phyloP scores from a whole-genome alignment of 306 rosid species.

The Purshia tridentata region DNA sequence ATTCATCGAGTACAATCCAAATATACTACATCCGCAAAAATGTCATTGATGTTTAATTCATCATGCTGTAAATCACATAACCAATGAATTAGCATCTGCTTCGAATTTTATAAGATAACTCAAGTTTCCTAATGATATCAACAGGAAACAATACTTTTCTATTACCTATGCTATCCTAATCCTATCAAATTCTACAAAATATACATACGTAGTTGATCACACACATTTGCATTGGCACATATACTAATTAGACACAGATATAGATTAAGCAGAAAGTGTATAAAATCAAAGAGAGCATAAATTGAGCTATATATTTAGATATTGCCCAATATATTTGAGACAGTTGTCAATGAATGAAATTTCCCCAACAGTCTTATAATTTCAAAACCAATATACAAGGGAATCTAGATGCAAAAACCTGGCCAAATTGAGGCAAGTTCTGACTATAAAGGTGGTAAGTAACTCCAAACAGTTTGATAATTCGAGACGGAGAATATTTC shows the following conservation, averaged over 20 bases:
- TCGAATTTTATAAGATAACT: not conserved
- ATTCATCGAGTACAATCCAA: not conserved
- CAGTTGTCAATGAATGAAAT: no score
- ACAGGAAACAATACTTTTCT: no score
- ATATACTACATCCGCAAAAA: not conserved
- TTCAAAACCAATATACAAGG: not conserved
- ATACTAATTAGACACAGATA: not conserved
- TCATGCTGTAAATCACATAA: not conserved
- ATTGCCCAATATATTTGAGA: no score
- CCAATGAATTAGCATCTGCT: not conserved
- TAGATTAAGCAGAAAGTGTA: not conserved
- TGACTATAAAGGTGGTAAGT: constrained; percentile 37
- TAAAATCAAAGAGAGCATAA: no score
- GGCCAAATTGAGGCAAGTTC: constrained; percentile 45
- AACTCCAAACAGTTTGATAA: constrained; percentile 44
- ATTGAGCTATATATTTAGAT: no score
- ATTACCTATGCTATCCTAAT: not conserved
- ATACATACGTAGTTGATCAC: not conserved
- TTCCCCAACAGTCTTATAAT: not conserved
- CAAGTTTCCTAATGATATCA: not conserved
- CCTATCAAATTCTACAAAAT: not conserved
- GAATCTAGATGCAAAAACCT: constrained; percentile 28
- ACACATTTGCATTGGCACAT: not conserved
- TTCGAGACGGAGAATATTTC: constrained; percentile 23
- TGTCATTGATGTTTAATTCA: not conserved